Conservation (phyloP, 1,139 yeast genomes). For the Debaryomycetaceae sp. region DNA sequence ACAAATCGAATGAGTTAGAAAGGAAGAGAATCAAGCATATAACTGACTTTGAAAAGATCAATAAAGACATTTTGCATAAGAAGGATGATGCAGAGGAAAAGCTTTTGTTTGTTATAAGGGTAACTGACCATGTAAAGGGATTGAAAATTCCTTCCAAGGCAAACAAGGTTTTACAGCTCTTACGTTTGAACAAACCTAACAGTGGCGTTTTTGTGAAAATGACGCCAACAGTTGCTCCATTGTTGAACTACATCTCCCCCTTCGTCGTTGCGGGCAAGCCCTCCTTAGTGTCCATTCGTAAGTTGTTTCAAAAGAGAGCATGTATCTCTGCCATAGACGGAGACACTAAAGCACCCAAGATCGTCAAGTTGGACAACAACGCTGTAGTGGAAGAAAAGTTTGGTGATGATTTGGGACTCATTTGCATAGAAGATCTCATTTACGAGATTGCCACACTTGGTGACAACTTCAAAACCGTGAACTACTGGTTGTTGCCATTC, state of each 20-base stretch:
- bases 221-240: conserved; percentile 52
- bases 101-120: conserved; percentile 62
- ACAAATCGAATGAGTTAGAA: conserved; percentile 63
- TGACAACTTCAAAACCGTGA: conserved; percentile 56
- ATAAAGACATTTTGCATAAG: conserved; percentile 14
- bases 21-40: conserved; percentile 63
- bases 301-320: conserved; percentile 73
- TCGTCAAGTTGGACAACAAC: conserved; percentile 61
- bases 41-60: conserved; percentile 41
- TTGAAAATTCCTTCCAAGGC: conserved; percentile 66
- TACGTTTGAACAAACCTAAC: conserved; percentile 57
- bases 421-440: conserved; percentile 76
- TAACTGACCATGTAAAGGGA: conserved; percentile 54
- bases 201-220: conserved; percentile 70
- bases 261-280: conserved; percentile 73
- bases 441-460: conserved; percentile 66
- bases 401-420: conserved; percentile 61
- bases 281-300: conserved; percentile 64
- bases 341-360: conserved; percentile 22
- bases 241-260: conserved; percentile 65
- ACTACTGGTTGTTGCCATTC: conserved; percentile 67
- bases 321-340: conserved; percentile 41
- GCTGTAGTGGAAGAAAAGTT: conserved; percentile 68
- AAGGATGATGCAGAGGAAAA: conserved; percentile 37
- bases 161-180: conserved; percentile 51